phyloP scores from a whole-genome alignment of 352 stramenopile species.

The Phytophthora pistaciae region DNA sequence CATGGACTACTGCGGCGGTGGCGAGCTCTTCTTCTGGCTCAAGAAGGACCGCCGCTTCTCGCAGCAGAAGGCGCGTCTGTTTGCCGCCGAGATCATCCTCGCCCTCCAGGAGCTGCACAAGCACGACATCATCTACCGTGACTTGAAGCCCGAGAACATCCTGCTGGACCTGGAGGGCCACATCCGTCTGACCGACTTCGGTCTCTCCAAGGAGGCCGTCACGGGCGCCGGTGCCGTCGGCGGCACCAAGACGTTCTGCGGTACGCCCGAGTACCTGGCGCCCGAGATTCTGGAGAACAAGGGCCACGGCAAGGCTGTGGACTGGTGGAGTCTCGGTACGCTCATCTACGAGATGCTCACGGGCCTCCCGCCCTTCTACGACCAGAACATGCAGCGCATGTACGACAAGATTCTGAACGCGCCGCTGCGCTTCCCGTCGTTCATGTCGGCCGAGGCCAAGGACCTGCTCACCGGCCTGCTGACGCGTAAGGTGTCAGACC shows the following conservation, averaged over 20 bases:
- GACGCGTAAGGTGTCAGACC: constrained; percentile 88
- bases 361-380: constrained; percentile 93
- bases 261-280: constrained; percentile 95
- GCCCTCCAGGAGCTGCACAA: constrained; percentile 93
- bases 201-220: constrained; percentile 94
- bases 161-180: constrained; percentile 95
- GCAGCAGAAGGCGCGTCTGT: constrained; percentile 92
- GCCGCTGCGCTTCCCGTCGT: constrained; percentile 88
- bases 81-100: constrained; percentile 95
- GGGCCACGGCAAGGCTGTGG: constrained; percentile 90
- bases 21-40: constrained; percentile 97
- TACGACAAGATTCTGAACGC: constrained; percentile 96
- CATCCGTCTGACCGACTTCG: constrained; percentile 96
- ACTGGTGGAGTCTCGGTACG: constrained; percentile 94
- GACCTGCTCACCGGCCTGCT: constrained; percentile 87
- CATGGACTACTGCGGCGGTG: constrained; percentile 95
- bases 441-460: constrained; percentile 92
- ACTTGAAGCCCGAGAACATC: constrained; percentile 98
- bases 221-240: constrained; percentile 80
- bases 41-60: constrained; percentile 95
- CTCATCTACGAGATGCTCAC: constrained; percentile 96
- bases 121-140: constrained; percentile 97
- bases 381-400: constrained; percentile 96
- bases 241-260: constrained; percentile 93
- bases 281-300: constrained; percentile 97